Percentiles rank a stretch among this genome's conserved stretches.
phyloP scores from a whole-genome alignment of 495 filamentous ascomycete species.

The Aspergillus steynii region DNA sequence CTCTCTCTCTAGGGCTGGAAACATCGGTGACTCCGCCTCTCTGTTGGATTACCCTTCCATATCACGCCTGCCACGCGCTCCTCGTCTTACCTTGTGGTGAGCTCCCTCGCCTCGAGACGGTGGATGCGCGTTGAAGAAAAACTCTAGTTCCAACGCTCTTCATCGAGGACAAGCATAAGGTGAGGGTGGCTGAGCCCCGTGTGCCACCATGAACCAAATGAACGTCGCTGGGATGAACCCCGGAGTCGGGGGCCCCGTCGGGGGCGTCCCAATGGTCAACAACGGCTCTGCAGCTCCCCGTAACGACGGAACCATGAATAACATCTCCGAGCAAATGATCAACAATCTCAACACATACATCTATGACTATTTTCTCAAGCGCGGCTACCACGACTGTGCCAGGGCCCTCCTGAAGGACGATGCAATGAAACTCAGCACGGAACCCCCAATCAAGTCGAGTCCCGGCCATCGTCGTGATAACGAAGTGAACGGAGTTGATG shows the following conservation, averaged over 20 bases:
- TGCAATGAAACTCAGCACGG: constrained; percentile 53
- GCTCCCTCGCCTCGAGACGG: constrained; percentile 34
- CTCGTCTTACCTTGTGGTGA: constrained; percentile 32
- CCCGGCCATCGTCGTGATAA: constrained; percentile 61
- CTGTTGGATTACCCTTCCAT: constrained; percentile 18
- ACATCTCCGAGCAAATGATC: constrained; percentile 54
- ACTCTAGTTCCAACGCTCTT: constrained; percentile 20
- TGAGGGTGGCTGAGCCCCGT: constrained; percentile 41
- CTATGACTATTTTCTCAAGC: constrained; percentile 91
- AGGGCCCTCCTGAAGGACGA: constrained; percentile 62
- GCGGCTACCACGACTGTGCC: constrained; percentile 78
- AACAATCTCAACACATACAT: constrained; percentile 96
- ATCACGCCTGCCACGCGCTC: constrained; percentile 28
- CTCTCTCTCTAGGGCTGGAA: constrained; percentile 10
- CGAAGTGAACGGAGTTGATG: constrained; percentile 75
- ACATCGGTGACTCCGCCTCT: constrained; percentile 11
- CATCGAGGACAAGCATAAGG: constrained; percentile 29
- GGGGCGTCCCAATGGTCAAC: constrained; percentile 71
- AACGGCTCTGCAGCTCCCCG: constrained; percentile 58
- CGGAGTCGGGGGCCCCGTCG: constrained; percentile 61
- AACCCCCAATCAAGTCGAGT: constrained; percentile 60
- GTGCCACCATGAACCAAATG: constrained; percentile 69
- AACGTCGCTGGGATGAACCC: constrained; percentile 66
- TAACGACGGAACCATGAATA: constrained; percentile 46
- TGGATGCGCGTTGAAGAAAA: constrained; percentile 38